Evolutionary conservation across 164 flowering plant genomes (phyloP), one percentile per base, ranked within the genome.

Genomic region (Magnolia kwangsiensis): DNA sequence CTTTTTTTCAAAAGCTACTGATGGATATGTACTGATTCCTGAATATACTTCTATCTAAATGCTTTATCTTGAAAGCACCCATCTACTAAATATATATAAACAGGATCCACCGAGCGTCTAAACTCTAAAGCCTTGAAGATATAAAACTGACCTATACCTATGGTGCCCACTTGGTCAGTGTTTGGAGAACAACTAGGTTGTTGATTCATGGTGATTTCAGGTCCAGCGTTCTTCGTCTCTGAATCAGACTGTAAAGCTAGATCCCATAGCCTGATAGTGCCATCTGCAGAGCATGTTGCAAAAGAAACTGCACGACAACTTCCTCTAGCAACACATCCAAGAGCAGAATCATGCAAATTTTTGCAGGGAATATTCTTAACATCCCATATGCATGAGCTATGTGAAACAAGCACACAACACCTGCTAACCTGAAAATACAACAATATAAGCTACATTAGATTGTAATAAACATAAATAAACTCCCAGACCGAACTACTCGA

Each of bases 281-380:
- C 92, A 84, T 92, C 97, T 37, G 84, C 86, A 70, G 97, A 90
- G 81, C 97, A 92, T 72, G 97, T 92, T 55, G 94, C 91, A 78
- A 92, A 90, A 68, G 94, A 88, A 80, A 89, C 81, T 73, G 90
- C 94, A 63, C 90, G 88, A 78, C 89, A 78, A 81, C 88, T 86
- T 21, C 92, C 91, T 85, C 84, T 86, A 75, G 89, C 91, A 71
- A 82, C 88, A 86, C 91, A 90, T 70, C 88, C 88, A 80, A 83
- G 77, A 81, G 91, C 81, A 19, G 90, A 89, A 78, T 86, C 84
- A 73, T 90, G 92, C 87, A 82, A 77, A 82, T 87, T 79, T 79
- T 85, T 90, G 80, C 94, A 89, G 71, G 85, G 81, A 67, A 92
- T 85, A 81, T 83, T 87, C 81, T 88, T 89, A 64, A 89, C 76